Conservation (phyloP, 1,284 basidiomycete genomes). For the Erythrobasidium hasegawianum region DNA sequence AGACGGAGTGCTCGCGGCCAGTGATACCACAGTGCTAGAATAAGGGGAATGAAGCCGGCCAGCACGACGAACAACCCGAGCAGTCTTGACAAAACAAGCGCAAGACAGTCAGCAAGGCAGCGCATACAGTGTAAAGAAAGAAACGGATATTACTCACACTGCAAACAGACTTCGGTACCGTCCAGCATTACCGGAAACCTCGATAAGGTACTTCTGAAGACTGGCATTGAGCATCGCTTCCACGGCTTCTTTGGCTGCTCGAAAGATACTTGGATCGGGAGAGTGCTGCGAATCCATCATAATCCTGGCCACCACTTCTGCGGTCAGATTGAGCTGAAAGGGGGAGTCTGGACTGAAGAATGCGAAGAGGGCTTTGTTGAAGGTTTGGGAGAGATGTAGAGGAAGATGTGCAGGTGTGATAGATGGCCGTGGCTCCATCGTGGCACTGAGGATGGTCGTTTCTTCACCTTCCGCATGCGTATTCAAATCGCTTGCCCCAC, state of each 20-base stretch:
- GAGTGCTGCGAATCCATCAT: neutral
- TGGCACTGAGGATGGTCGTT: neutral
- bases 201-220: neutral
- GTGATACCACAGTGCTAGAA: slow-evolving; percentile 5
- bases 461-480: neutral
- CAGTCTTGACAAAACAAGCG: no score
- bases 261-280: slow-evolving; percentile 1
- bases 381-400: neutral
- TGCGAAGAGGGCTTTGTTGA: slow-evolving; percentile 2
- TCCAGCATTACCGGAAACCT: neutral
- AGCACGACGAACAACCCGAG: neutral
- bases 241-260: neutral
- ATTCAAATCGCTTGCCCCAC: no score
- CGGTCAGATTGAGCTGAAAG: slow-evolving; percentile 6
- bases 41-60: slow-evolving; percentile 2
- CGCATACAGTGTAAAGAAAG: neutral
- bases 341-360: slow-evolving; percentile 2
- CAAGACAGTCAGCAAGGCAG: no score
- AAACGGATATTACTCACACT: slow-evolving; percentile 1
- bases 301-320: neutral
- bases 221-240: slow-evolving; percentile 3
- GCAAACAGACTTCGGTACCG: neutral
- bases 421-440: neutral
- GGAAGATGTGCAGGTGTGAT: neutral
- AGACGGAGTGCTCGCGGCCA: slow-evolving; percentile 7